Evolutionary conservation across 2,329 filamentous ascomycete species (phyloP).

Genomic region (Colletotrichum sansevieriae): DNA sequence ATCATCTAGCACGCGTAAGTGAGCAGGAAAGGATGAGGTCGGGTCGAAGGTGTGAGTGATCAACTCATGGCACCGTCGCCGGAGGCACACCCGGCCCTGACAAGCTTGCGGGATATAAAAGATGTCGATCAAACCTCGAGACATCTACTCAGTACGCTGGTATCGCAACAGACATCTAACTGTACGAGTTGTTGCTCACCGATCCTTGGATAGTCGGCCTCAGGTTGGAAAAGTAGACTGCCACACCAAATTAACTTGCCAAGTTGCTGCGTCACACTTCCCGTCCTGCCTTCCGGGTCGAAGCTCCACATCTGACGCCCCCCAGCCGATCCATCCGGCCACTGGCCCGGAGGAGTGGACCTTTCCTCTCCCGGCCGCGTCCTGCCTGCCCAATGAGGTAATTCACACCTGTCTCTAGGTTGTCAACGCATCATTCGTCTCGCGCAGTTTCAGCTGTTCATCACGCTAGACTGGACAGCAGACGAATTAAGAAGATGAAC

Average conservation of each 20-base stretch:
- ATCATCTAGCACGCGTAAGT: neutral
- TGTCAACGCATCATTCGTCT: slow-evolving; percentile 17
- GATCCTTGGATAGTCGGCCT: slow-evolving; percentile 3
- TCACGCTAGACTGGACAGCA: neutral
- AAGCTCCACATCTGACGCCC: slow-evolving; percentile 16
- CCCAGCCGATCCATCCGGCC: slow-evolving; percentile 20
- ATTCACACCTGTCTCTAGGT: neutral
- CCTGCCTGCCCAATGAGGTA: slow-evolving; percentile 19
- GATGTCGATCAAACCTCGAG: slow-evolving; percentile 3
- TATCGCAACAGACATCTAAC: slow-evolving; percentile 1
- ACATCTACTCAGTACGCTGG: neutral
- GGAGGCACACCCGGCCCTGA: neutral
- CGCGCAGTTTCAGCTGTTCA: neutral
- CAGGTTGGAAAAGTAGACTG: slow-evolving; percentile 9
- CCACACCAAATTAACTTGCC: slow-evolving; percentile 16
- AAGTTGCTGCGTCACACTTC: slow-evolving; percentile 30
- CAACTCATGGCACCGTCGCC: neutral
- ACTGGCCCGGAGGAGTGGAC: slow-evolving; percentile 11
- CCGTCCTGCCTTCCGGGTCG: slow-evolving; percentile 23
- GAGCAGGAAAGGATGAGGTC: neutral
- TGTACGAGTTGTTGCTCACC: neutral
- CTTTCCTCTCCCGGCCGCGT: slow-evolving; percentile 13
- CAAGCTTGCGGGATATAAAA: slow-evolving; percentile 10
- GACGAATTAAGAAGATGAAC: too few species aligned
- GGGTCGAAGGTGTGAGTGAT: neutral